phyloP scores from a whole-genome alignment of 2,329 filamentous ascomycete species.

The Cytospora leucostoma region DNA sequence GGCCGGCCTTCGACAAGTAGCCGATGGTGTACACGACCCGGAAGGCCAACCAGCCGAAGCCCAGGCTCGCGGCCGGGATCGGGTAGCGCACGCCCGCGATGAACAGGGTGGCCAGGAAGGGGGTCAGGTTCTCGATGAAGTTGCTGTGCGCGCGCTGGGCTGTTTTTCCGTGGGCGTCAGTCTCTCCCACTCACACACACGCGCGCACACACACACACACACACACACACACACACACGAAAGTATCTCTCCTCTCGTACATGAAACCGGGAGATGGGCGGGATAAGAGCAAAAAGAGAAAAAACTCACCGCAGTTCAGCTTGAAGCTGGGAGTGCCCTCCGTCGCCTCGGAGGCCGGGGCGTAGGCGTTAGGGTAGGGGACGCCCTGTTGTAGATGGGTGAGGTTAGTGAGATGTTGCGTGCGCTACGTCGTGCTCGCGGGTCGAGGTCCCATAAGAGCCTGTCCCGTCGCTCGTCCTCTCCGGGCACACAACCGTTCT shows the following conservation, averaged over 20 bases:
- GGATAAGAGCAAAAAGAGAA: background rate
- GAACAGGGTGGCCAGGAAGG: slow-evolving; percentile 54
- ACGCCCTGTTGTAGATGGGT: slow-evolving; percentile 40
- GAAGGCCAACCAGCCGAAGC: slow-evolving; percentile 53
- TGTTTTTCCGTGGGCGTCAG: slow-evolving; percentile 30
- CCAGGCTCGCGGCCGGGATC: slow-evolving; percentile 48
- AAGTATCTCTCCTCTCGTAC: background rate
- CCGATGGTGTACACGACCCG: slow-evolving; percentile 58
- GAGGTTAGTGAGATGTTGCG: background rate
- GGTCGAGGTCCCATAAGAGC: background rate
- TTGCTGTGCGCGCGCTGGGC: slow-evolving; percentile 64
- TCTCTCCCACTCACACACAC: background rate
- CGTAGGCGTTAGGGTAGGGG: slow-evolving; percentile 60
- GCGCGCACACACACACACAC: background rate
- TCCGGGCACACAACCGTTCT: background rate
- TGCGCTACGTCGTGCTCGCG: background rate
- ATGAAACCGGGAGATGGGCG: background rate
- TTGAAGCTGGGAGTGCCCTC: slow-evolving; percentile 55
- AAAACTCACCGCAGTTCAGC: slow-evolving; percentile 62
- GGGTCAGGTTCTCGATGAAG: slow-evolving; percentile 62
- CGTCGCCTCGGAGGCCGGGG: slow-evolving; percentile 52
- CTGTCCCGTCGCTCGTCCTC: background rate
- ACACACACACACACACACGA: too few species aligned
- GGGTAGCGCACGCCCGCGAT: slow-evolving; percentile 60
- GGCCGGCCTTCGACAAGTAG: slow-evolving; percentile 34